These are phyloP conservation scores for Ustilago sp. DNA, from an alignment of 1,284 basidiomycete genomes.

Conservation along the genomic window DNA sequence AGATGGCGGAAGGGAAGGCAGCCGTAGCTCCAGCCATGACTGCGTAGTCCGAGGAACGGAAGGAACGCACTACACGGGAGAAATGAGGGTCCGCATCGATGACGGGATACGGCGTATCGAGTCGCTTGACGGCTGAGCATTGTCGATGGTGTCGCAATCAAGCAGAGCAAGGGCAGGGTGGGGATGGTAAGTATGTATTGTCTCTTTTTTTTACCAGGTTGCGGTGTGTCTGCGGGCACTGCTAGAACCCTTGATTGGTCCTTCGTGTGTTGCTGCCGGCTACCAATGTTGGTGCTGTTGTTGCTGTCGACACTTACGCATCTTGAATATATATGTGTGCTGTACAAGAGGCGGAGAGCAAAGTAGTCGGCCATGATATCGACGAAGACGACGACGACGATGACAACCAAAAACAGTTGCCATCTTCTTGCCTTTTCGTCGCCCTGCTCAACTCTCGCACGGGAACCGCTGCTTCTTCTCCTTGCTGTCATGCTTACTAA, in stretches of 20 bases:
- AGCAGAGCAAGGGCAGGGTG: background rate
- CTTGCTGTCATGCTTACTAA: slow-evolving; percentile 22
- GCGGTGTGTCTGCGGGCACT: background rate
- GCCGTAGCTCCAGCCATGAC: slow-evolving; percentile 84
- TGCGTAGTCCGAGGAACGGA: slow-evolving; percentile 88
- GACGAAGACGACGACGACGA: slow-evolving; percentile 5
- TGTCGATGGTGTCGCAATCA: background rate
- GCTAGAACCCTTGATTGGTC: background rate
- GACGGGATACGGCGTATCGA: slow-evolving; percentile 65
- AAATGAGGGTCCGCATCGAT: slow-evolving; percentile 90
- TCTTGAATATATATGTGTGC: slow-evolving; percentile 22
- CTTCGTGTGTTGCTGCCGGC: background rate
- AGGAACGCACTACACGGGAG: slow-evolving; percentile 86
- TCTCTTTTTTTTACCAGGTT: background rate
- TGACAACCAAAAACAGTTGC: slow-evolving; percentile 10
- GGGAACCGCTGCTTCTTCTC: slow-evolving; percentile 6
- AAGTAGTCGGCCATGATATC: background rate
- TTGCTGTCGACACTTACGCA: slow-evolving; percentile 26
- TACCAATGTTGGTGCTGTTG: background rate
- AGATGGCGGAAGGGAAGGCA: slow-evolving; percentile 81
- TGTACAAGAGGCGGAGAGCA: slow-evolving; percentile 1
- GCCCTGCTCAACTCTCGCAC: slow-evolving; percentile 22
- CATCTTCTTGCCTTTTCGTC: slow-evolving; percentile 9
- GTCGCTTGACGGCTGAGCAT: slow-evolving; percentile 50
- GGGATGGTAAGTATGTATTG: background rate